Evolutionary conservation across 768 basidiomycete species (phyloP), one percentile per base, ranked within the genome.

Genomic region (Royoungia palumana): DNA sequence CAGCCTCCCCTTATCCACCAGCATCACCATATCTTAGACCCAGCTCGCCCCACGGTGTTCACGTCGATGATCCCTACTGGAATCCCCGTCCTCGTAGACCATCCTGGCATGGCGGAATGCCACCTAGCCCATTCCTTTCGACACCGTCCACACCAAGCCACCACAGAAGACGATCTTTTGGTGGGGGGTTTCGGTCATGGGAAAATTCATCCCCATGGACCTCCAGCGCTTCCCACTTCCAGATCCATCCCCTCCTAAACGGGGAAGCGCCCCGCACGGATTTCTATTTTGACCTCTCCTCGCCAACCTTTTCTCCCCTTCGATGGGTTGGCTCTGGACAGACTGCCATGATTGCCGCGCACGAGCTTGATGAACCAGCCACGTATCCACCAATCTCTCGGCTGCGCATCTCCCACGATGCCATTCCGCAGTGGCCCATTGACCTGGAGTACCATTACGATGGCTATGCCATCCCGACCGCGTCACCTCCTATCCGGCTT

Each of bases 371-470:
- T 2, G 70, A 82, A 61, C 68, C 74, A 4, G 84, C 82, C 16
- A 82, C 81, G 9, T 70, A 78, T 55, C 85, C 85, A 0, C 63
- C 75, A 0, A 62, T 80, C 41, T 75, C 72, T 10, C 72, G 68
- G 30, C 73, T 87, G 56, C 73, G 75, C n/a, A 80, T 88, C 57
- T 58, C 73, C 1, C 80, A 77, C 58, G 81, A 86, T 43, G 53
- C 59, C 14, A 70, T 83, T 41, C 79, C 81, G 0, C 57, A 75
- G n/a, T 87, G 84, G 83, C 78, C 81, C 13, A 72, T 86, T 44
- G 74, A 78, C 49, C 62, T 87, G 42, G 67, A 73, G 38, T 73
- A 70, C 55, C 66, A 69, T 11, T 50, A 62, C 30, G 59, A 63
- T 51, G 67, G 27, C 37, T 66, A 60, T 43, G 28, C 62, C 49